Percentiles rank a stretch among this genome's conserved stretches.
Evolutionary conservation across 768 basidiomycete genomes (phyloP).

Genomic region (Mrakia hoshinonis): DNA sequence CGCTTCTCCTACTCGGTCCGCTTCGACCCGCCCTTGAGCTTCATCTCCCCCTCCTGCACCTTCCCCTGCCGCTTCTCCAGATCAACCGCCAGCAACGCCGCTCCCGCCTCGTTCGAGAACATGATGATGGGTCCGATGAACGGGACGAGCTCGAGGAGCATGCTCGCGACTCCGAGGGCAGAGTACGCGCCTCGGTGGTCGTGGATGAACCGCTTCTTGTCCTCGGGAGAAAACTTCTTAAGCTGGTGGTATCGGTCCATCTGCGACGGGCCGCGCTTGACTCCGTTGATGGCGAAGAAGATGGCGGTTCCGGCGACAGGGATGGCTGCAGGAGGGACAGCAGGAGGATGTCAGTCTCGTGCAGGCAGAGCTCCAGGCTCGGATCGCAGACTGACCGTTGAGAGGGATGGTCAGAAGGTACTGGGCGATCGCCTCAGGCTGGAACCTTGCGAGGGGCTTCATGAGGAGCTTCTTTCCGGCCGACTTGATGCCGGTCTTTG

Average conservation of each 20-base stretch:
- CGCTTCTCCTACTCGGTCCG: neutral
- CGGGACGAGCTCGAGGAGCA: conserved; percentile 22
- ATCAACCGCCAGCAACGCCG: conserved; percentile 24
- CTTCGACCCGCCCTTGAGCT: conserved; percentile 19
- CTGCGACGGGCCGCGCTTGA: conserved; percentile 7
- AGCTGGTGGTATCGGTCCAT: conserved; percentile 22
- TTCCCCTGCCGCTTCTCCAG: conserved; percentile 24
- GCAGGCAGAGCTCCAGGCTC: neutral
- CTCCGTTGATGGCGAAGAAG: conserved; percentile 26
- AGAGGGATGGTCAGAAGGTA: conserved; percentile 4
- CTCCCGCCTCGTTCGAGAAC: conserved; percentile 20
- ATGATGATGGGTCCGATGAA: conserved; percentile 17
- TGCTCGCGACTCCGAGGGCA: conserved; percentile 14
- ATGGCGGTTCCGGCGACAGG: conserved; percentile 23
- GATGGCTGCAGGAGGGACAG: conserved; percentile 5
- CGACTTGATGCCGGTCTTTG: neutral
- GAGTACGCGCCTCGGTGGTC: conserved; percentile 25
- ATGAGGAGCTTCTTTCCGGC: conserved; percentile 19
- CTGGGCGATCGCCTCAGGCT: conserved; percentile 19
- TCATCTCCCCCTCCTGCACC: conserved; percentile 24
- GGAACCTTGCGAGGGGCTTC: conserved; percentile 23
- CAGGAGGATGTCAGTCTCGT: neutral
- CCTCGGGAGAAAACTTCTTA: conserved; percentile 12
- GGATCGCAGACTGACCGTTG: neutral
- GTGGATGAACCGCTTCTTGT: conserved; percentile 8